Conservation (phyloP, 2,329 filamentous ascomycete genomes). For the Colletotrichum sidae region DNA sequence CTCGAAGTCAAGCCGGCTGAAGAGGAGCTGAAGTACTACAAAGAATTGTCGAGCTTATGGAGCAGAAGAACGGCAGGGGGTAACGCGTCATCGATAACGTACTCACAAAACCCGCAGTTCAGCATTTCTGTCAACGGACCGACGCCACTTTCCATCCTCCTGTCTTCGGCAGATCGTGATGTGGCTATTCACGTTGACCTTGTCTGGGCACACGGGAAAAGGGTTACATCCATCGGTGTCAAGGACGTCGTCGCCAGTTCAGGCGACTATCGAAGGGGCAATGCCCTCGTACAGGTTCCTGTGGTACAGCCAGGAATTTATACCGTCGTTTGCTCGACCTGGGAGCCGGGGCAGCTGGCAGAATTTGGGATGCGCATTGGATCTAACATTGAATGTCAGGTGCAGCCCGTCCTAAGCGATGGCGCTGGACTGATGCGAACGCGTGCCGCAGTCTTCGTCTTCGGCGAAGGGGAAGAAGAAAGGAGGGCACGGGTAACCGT, state of each 20-base stretch:
- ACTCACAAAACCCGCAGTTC: slow-evolving; percentile 91
- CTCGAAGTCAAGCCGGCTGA: slow-evolving; percentile 72
- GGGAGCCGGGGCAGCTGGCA: slow-evolving; percentile 82
- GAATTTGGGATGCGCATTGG: slow-evolving; percentile 82
- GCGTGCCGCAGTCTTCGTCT: slow-evolving; percentile 66
- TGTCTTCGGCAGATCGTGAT: slow-evolving; percentile 75
- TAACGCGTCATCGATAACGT: slow-evolving; percentile 80
- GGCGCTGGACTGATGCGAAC: slow-evolving; percentile 79
- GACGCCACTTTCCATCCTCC: slow-evolving; percentile 77
- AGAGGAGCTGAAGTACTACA: slow-evolving; percentile 68
- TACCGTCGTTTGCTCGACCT: slow-evolving; percentile 91
- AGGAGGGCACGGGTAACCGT: slow-evolving; percentile 54
- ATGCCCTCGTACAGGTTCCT: slow-evolving; percentile 74
- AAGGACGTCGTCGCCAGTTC: slow-evolving; percentile 86
- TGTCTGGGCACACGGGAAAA: slow-evolving; percentile 79
- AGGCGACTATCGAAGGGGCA: slow-evolving; percentile 88
- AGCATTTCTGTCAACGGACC: slow-evolving; percentile 67
- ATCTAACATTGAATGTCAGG: slow-evolving; percentile 65
- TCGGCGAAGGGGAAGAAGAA: slow-evolving; percentile 55
- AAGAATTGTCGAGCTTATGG: slow-evolving; percentile 77
- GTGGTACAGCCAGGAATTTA: slow-evolving; percentile 79
- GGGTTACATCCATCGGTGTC: slow-evolving; percentile 75
- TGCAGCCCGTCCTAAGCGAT: slow-evolving; percentile 76
- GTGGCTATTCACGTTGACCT: slow-evolving; percentile 87
- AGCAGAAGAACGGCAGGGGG: slow-evolving; percentile 84